Evolutionary conservation across 805 yeast genomes (phyloP).

Genomic region (Starmerella asiatica): DNA sequence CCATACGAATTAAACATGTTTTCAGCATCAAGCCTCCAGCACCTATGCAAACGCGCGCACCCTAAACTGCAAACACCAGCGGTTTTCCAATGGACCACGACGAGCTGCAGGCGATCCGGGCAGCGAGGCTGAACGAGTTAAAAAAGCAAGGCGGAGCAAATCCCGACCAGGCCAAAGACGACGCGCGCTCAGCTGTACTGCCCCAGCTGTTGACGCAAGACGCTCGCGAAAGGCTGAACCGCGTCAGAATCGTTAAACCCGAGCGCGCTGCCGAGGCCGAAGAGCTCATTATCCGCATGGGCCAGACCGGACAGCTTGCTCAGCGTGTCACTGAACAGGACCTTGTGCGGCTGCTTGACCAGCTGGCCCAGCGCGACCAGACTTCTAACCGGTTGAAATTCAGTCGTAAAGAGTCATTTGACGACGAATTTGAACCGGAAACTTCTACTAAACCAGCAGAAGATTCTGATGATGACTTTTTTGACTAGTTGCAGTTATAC

Average conservation of each 20-base stretch:
- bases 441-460: constrained; percentile 6
- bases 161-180: constrained; percentile 25
- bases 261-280: constrained; percentile 87
- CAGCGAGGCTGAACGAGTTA: constrained; percentile 79
- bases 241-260: constrained; percentile 80
- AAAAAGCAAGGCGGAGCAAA: constrained; percentile 32
- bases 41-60: no score
- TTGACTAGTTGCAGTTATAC: constrained; percentile 27
- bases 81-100: constrained; percentile 30
- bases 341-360: constrained; percentile 69
- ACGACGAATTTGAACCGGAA: constrained; percentile 22
- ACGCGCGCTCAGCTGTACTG: constrained; percentile 32
- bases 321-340: constrained; percentile 69
- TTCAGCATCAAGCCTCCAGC: no score
- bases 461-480: constrained; percentile 30
- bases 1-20: no score
- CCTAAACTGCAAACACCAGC: no score
- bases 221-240: constrained; percentile 75
- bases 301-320: constrained; percentile 60
- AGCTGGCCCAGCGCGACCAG: constrained; percentile 58
- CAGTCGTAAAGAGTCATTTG: constrained; percentile 40
- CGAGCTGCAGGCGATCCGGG: constrained; percentile 80
- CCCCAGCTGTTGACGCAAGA: constrained; percentile 64
- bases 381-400: constrained; percentile 21
- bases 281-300: constrained; percentile 56